Evolutionary conservation across 257 asterid species (phyloP).

Genomic region (Petrea volubilis): DNA sequence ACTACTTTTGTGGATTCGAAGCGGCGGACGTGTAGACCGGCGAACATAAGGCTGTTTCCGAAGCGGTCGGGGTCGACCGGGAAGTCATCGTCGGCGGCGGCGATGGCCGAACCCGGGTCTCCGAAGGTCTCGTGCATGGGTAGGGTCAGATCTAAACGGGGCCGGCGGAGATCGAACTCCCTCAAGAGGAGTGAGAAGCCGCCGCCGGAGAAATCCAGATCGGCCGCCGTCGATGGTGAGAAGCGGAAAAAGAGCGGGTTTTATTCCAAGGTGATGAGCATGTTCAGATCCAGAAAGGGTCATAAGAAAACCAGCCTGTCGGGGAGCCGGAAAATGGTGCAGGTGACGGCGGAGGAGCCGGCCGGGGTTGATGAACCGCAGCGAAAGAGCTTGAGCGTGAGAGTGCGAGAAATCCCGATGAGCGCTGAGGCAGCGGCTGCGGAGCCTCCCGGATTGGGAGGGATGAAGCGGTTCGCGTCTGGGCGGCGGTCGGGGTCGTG

Average conservation of each 20-base stretch:
- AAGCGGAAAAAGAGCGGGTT: conserved; percentile 43
- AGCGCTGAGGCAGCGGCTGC: conserved; percentile 21
- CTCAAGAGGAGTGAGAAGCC: conserved; percentile 27
- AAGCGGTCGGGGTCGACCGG: conserved; percentile 46
- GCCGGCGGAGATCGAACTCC: conserved; percentile 47
- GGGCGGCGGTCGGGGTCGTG: conserved; percentile 39
- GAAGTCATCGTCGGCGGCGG: conserved; percentile 35
- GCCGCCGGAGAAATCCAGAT: conserved; percentile 24
- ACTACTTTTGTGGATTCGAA: conserved; percentile 38
- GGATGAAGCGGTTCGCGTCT: conserved; percentile 47
- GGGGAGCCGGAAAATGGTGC: conserved; percentile 24
- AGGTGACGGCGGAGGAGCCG: conserved; percentile 11
- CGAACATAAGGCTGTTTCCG: conserved; percentile 51
- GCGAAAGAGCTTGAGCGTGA: conserved; percentile 29
- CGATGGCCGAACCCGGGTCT: conserved; percentile 54
- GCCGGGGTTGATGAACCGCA: conserved; percentile 28
- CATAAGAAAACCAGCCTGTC: conserved; percentile 21
- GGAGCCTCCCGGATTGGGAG: conserved; percentile 45
- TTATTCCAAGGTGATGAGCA: conserved; percentile 35
- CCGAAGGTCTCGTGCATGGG: conserved; percentile 81
- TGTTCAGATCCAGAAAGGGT: conserved; percentile 35
- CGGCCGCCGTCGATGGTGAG: conserved; percentile 33
- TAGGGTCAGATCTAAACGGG: conserved; percentile 63
- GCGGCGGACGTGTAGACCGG: conserved; percentile 47
- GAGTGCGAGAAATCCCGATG: conserved; percentile 10